Conservation (phyloP, 1,284 basidiomycete species). For the Apiotrichum akiyoshidainum region DNA sequence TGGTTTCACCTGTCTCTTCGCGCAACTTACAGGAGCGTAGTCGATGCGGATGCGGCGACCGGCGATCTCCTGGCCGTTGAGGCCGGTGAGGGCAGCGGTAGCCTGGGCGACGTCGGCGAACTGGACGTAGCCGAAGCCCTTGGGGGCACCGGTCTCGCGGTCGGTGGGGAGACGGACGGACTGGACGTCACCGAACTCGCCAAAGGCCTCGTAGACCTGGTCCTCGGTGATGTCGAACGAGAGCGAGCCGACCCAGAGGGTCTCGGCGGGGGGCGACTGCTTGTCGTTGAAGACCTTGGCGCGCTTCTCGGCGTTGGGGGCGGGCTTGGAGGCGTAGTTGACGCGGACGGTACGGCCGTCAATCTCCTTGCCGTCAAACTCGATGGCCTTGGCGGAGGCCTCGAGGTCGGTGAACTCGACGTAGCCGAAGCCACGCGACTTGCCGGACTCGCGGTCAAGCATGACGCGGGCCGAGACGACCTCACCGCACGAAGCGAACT, state of each 20-base stretch:
- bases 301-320: conserved; percentile 66
- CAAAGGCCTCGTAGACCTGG: conserved; percentile 85
- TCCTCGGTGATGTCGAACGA: conserved; percentile 80
- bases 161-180: conserved; percentile 90
- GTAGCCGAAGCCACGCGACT: conserved; percentile 89
- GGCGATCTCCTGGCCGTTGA: conserved; percentile 73
- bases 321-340: conserved; percentile 63
- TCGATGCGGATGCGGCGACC: conserved; percentile 82
- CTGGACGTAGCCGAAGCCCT: conserved; percentile 97
- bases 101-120: conserved; percentile 78
- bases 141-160: conserved; percentile 77
- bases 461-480: conserved; percentile 83
- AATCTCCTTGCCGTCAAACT: conserved; percentile 74
- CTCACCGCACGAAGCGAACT: conserved; percentile 86
- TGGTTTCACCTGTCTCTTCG: no score
- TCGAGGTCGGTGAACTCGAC: conserved; percentile 74
- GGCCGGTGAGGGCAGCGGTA: conserved; percentile 69
- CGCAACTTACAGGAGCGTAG: no score
- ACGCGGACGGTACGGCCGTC: conserved; percentile 87
- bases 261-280: conserved; percentile 66
- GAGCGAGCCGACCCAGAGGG: conserved; percentile 88
- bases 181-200: conserved; percentile 83
- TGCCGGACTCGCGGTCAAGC: conserved; percentile 82
- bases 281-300: conserved; percentile 74
- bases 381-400: conserved; percentile 70